These are phyloP conservation scores for Sanguinoderma infundibulare DNA, from an alignment of 1,284 basidiomycete species.

Conservation along the genomic window DNA sequence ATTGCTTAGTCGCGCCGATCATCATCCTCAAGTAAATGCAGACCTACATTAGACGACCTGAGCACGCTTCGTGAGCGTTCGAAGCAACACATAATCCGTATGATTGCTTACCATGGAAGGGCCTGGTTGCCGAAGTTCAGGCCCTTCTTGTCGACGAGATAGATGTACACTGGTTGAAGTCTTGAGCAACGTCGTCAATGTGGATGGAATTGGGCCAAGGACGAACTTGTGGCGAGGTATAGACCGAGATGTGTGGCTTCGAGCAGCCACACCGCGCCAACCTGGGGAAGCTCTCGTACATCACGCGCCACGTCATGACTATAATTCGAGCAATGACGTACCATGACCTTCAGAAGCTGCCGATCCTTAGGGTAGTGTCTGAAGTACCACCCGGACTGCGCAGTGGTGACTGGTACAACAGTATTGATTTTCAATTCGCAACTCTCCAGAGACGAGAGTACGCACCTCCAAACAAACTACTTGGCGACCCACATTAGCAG, in stretches of 20 bases:
- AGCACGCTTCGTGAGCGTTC: neutral
- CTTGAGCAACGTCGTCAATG: neutral
- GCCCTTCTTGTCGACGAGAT: slow-evolving; percentile 4
- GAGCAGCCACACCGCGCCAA: slow-evolving; percentile 6
- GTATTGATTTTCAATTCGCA: neutral
- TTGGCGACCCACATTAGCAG: neutral
- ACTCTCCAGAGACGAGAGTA: neutral
- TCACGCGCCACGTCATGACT: neutral
- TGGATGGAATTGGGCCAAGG: neutral
- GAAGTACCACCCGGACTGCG: slow-evolving; percentile 9
- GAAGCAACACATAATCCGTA: neutral
- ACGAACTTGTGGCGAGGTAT: slow-evolving; percentile 4
- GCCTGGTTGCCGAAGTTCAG: neutral
- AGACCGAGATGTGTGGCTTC: slow-evolving; percentile 8
- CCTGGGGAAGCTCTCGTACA: neutral
- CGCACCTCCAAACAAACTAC: slow-evolving; percentile 12
- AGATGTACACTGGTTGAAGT: slow-evolving; percentile 1
- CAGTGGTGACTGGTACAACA: slow-evolving; percentile 7
- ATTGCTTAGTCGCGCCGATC: neutral
- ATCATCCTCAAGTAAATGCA: neutral
- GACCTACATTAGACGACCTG: slow-evolving; percentile 8
- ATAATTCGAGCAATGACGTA: neutral
- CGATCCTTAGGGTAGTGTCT: slow-evolving; percentile 8
- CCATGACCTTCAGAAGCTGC: slow-evolving; percentile 1
- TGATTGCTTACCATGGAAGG: slow-evolving; percentile 5